Percentiles rank a stretch among this genome's conserved stretches.
Evolutionary conservation across 2,329 filamentous ascomycete species (phyloP).

Genomic region (Colletotrichum tanaceti): DNA sequence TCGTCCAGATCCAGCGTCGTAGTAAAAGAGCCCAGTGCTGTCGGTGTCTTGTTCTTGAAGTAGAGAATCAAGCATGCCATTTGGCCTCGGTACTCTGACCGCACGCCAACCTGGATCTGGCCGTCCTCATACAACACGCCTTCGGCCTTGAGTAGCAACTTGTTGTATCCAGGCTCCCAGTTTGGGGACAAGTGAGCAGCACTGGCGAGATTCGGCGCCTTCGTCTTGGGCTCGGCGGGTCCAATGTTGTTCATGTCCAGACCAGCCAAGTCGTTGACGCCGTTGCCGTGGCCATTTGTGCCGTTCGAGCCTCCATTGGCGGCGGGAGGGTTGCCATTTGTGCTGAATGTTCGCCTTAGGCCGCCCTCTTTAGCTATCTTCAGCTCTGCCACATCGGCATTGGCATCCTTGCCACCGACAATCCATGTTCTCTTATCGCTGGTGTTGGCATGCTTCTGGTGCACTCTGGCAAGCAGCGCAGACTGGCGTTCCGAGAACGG

Average conservation of each 20-base stretch:
- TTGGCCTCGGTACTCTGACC: constrained; percentile 94
- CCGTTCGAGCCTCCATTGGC: constrained; percentile 61
- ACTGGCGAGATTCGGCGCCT: constrained; percentile 86
- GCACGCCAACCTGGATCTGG: constrained; percentile 90
- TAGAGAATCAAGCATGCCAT: constrained; percentile 96
- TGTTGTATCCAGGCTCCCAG: constrained; percentile 92
- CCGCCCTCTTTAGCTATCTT: constrained; percentile 83
- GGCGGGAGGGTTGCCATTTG: constrained; percentile 57
- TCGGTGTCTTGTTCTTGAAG: constrained; percentile 92
- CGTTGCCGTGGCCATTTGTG: constrained; percentile 62
- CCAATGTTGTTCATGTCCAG: constrained; percentile 78
- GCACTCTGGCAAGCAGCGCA: constrained; percentile 87
- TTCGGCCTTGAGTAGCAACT: constrained; percentile 81
- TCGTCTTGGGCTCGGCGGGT: constrained; percentile 68
- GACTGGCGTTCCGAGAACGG: constrained; percentile 96
- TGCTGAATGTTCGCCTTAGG: constrained; percentile 87
- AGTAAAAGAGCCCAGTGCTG: constrained; percentile 88
- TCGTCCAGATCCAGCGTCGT: constrained; percentile 89
- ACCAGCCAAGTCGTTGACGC: constrained; percentile 77
- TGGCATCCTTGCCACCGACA: constrained; percentile 95
- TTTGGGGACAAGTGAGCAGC: constrained; percentile 93
- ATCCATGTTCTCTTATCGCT: constrained; percentile 98
- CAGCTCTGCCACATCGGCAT: constrained; percentile 82
- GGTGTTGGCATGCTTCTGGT: constrained; percentile 92
- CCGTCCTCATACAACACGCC: constrained; percentile 95